Evolutionary conservation across 2,329 filamentous ascomycete species (phyloP).

Genomic region (Alternaria arbusti): DNA sequence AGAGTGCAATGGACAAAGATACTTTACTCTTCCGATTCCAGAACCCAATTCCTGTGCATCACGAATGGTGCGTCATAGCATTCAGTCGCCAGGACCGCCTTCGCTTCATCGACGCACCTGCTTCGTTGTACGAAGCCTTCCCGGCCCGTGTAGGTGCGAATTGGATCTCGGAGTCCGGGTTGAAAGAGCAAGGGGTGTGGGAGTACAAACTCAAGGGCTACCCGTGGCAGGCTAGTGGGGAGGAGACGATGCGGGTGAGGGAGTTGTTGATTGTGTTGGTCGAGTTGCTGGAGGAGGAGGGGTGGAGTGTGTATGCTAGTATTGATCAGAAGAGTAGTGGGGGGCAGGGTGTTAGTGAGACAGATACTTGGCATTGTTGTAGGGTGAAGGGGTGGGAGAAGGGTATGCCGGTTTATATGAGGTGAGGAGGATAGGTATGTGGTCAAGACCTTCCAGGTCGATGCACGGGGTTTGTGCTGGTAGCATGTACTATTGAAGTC

Average conservation of each 20-base stretch:
- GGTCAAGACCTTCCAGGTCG: background rate
- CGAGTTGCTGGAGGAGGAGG: conserved; percentile 37
- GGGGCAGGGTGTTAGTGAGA: conserved; percentile 24
- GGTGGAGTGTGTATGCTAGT: conserved; percentile 51
- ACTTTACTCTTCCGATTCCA: conserved; percentile 50
- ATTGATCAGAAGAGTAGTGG: conserved; percentile 41
- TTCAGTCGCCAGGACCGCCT: conserved; percentile 39
- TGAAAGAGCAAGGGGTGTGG: conserved; percentile 16
- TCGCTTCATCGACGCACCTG: conserved; percentile 41
- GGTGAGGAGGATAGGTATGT: background rate
- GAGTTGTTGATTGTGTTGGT: conserved; percentile 43
- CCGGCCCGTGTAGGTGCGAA: conserved; percentile 12
- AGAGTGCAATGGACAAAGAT: conserved; percentile 33
- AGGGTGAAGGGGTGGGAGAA: conserved; percentile 25
- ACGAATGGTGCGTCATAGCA: conserved; percentile 48
- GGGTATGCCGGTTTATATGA: conserved; percentile 29
- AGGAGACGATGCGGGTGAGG: conserved; percentile 46
- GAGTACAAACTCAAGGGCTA: conserved; percentile 47
- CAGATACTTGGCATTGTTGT: conserved; percentile 37
- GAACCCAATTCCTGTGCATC: conserved; percentile 39
- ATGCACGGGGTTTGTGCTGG: background rate
- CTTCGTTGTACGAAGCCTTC: conserved; percentile 14
- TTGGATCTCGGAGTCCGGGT: conserved; percentile 15
- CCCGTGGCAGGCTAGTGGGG: conserved; percentile 41
- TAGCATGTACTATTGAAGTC: background rate